These are phyloP conservation scores for Peniophora sp. DNA, from an alignment of 1,284 basidiomycete genomes.

Conservation along the genomic window DNA sequence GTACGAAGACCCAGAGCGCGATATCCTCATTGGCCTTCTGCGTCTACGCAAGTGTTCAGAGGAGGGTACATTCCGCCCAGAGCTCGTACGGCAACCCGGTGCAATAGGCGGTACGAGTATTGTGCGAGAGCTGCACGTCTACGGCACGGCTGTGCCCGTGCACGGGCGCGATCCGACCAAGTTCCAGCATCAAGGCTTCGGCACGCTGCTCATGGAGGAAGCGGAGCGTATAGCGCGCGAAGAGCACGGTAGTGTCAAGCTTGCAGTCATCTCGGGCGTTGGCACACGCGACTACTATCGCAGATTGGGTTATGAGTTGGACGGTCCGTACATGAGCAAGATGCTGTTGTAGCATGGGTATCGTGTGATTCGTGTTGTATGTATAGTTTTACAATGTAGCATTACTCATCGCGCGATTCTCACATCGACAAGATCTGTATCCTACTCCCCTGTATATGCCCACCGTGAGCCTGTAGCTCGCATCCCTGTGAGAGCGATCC, in stretches of 20 bases:
- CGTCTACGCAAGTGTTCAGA: slow-evolving; percentile 92
- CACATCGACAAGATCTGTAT: no score
- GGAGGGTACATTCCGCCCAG: slow-evolving; percentile 93
- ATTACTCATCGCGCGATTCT: no score
- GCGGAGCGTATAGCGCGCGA: slow-evolving; percentile 97
- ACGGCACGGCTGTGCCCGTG: slow-evolving; percentile 96
- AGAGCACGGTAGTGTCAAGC: slow-evolving; percentile 90
- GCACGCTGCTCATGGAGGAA: slow-evolving; percentile 97
- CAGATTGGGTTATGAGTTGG: slow-evolving; percentile 86
- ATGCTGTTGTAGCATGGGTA: slow-evolving; percentile 31
- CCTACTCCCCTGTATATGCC: no score
- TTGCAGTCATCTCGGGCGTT: slow-evolving; percentile 96
- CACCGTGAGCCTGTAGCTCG: no score
- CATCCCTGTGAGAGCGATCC: no score
- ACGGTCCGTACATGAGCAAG: slow-evolving; percentile 98
- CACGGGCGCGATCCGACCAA: slow-evolving; percentile 97
- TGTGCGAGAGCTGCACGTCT: slow-evolving; percentile 96
- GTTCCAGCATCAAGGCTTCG: slow-evolving; percentile 98
- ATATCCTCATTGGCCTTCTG: slow-evolving; percentile 93
- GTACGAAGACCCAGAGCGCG: slow-evolving; percentile 95
- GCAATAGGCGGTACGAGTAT: slow-evolving; percentile 85
- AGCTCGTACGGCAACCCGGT: slow-evolving; percentile 67
- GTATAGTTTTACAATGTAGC: background rate
- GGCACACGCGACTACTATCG: slow-evolving; percentile 94
- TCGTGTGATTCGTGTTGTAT: slow-evolving; percentile 17